A percentile compares a stretch with the other conserved stretches of the same genome.
These are phyloP conservation scores for Fraxinus angustifolia DNA, from an alignment of 305 asterid genomes.

Conservation along the genomic window DNA sequence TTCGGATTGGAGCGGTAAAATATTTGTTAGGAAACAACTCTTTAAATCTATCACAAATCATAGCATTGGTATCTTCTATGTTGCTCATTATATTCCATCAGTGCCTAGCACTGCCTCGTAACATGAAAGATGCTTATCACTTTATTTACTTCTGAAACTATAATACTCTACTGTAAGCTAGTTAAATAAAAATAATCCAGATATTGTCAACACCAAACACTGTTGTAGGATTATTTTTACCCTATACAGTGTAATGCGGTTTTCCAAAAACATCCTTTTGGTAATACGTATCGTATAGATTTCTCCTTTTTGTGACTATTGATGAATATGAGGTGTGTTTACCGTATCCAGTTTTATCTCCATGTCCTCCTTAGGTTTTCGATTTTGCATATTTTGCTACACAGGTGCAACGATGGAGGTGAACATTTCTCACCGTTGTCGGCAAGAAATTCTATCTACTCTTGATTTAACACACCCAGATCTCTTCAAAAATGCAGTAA, in stretches of 20 bases:
- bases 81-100: neutral
- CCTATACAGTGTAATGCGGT: neutral
- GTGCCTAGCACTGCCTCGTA: neutral
- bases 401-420: constrained; percentile 81
- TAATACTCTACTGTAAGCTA: neutral
- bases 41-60: neutral
- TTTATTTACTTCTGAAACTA: neutral
- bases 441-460: constrained; percentile 65
- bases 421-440: constrained; percentile 65
- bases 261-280: neutral
- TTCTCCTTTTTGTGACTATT: neutral
- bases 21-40: neutral
- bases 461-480: constrained; percentile 55
- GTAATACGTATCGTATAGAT: neutral
- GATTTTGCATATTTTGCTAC: neutral
- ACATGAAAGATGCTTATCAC: neutral
- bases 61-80: neutral
- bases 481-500: constrained; percentile 53
- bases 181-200: neutral
- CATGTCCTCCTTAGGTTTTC: neutral
- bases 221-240: neutral
- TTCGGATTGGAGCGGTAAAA: neutral
- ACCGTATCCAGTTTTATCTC: neutral
- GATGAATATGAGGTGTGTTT: neutral
- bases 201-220: neutral